Evolutionary conservation across 495 filamentous ascomycete species (phyloP).

Genomic region (Sporormia fimetaria): DNA sequence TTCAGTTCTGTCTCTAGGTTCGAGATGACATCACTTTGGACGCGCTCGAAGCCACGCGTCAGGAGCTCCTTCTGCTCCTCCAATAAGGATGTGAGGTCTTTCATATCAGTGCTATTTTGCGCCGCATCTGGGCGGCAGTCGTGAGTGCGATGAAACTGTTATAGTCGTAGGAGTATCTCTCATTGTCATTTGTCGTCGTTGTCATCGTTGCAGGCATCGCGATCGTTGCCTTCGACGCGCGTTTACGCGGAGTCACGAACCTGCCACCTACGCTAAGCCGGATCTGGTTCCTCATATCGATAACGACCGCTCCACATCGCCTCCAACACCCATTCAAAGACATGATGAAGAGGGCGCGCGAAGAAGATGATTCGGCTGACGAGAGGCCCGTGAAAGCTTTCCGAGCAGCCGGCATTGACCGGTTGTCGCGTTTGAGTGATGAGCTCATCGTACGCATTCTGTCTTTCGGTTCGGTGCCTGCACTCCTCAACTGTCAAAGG

Average conservation of each 20-base stretch:
- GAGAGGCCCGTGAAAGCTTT: constrained; percentile 23
- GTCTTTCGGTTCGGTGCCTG: constrained; percentile 56
- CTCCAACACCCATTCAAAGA: too few species aligned
- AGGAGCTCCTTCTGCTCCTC: constrained; percentile 2
- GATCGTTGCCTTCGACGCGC: too few species aligned
- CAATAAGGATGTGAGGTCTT: constrained; percentile 8
- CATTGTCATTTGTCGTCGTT: too few species aligned
- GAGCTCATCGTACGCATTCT: constrained; percentile 81
- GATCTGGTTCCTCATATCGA: constrained; percentile 1
- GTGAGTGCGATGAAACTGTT: too few species aligned
- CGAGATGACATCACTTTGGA: constrained; percentile 12
- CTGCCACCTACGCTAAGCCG: constrained; percentile 2
- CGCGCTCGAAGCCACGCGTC: constrained; percentile 7
- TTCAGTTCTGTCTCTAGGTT: constrained; percentile 14
- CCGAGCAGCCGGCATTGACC: constrained; percentile 30
- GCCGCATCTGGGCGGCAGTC: too few species aligned
- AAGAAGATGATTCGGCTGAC: constrained; percentile 6
- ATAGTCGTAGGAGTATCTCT: too few species aligned
- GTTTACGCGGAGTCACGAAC: constrained; percentile 13
- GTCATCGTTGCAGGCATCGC: too few species aligned
- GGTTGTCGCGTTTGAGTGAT: constrained; percentile 60
- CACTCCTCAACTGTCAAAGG: constrained; percentile 60
- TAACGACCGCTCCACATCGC: neutral
- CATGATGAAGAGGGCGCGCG: constrained; percentile 11
- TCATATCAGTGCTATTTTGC: constrained; percentile 3